A percentile compares a stretch with the other conserved stretches of the same genome.
Conservation (phyloP, 306 rosid genomes). For the Lablab purpureus region DNA sequence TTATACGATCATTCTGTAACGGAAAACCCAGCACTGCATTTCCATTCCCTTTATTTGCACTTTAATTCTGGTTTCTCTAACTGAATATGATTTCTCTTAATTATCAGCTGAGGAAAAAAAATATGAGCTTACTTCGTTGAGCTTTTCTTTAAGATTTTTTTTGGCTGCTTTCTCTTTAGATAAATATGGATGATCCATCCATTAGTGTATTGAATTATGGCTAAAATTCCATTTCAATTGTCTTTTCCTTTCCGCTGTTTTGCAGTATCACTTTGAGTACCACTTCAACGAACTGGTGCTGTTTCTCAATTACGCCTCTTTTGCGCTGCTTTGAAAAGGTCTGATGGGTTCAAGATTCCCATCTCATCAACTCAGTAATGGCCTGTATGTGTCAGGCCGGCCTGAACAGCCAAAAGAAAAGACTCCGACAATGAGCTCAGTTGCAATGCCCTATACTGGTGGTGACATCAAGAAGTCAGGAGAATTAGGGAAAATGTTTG, state of each 20-base stretch:
- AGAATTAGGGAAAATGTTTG: conserved; percentile 98
- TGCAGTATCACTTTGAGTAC: conserved; percentile 59
- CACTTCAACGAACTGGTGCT: conserved; percentile 15
- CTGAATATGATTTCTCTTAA: conserved; percentile 18
- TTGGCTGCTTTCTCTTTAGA: not conserved
- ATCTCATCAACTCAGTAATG: conserved; percentile 99
- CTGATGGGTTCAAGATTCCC: conserved; percentile 97
- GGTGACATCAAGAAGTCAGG: conserved; percentile 97
- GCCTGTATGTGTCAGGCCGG: conserved; percentile 97
- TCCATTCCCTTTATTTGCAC: conserved; percentile 32
- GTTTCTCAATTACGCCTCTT: conserved; percentile 33
- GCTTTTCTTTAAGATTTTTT: too few species aligned
- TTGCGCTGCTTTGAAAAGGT: conserved; percentile 51
- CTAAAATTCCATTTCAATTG: conserved; percentile 6
- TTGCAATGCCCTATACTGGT: conserved; percentile 95
- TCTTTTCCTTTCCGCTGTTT: conserved; percentile 24
- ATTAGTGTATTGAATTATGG: conserved; percentile 24
- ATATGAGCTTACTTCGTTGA: not conserved
- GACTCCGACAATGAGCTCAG: conserved; percentile 93
- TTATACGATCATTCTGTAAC: not conserved
- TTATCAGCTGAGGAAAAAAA: conserved; percentile 6
- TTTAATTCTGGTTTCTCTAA: conserved; percentile 16
- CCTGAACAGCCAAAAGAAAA: conserved; percentile 99
- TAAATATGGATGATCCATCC: conserved; percentile 32
- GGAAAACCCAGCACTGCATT: not conserved